Evolutionary conservation across 345 rosid genomes (phyloP).

Genomic region (Boechera stricta): DNA sequence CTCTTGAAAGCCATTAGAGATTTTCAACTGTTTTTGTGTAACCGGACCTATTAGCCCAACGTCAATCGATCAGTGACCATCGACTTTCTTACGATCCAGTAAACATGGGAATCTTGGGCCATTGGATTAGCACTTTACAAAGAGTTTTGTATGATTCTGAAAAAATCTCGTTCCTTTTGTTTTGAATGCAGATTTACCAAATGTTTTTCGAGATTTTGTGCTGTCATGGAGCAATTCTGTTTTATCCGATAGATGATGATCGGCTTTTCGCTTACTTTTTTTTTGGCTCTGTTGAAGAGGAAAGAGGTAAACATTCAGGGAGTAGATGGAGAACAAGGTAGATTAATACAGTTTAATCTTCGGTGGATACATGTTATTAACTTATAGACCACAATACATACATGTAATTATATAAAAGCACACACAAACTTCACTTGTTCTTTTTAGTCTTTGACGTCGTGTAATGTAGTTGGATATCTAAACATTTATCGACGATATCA

Average conservation of each 20-base stretch:
- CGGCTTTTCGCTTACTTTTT: constrained; percentile 21
- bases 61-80: too few species aligned
- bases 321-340: constrained; percentile 25
- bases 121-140: constrained; percentile 2
- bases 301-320: constrained; percentile 9
- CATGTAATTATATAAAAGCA: constrained; percentile 37
- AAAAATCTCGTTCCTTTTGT: not conserved
- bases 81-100: too few species aligned
- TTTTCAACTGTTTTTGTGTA: too few species aligned
- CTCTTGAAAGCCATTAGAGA: too few species aligned
- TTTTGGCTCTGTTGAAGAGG: constrained; percentile 26
- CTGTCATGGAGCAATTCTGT: constrained; percentile 85
- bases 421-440: constrained; percentile 24
- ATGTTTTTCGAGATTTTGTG: constrained; percentile 71
- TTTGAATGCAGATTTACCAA: constrained; percentile 70
- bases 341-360: constrained; percentile 40
- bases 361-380: constrained; percentile 23
- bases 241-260: constrained; percentile 60
- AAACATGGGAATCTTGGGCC: not conserved
- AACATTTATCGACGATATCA: constrained; percentile 23
- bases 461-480: constrained; percentile 29
- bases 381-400: constrained; percentile 22
- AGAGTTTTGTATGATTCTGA: constrained; percentile 23
- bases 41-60: too few species aligned
- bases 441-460: constrained; percentile 25